A percentile compares a stretch with the other conserved stretches of the same genome.
Evolutionary conservation across 441 rosid species (phyloP).

Genomic region (Arabidopsis lyrata): DNA sequence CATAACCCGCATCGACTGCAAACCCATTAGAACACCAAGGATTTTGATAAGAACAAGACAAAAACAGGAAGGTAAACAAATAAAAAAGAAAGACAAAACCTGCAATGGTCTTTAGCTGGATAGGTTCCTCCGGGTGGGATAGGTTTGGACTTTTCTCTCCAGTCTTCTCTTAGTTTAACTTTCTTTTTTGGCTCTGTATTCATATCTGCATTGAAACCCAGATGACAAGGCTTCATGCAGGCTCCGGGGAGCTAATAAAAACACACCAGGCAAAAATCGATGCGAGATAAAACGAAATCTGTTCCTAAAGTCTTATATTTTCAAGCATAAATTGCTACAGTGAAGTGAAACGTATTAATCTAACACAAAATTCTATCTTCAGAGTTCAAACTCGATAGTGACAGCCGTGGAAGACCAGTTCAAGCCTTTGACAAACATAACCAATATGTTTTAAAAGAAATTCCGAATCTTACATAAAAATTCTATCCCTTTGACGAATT

Average conservation of each 20-base stretch:
- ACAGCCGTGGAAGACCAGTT: slow-evolving; percentile 8
- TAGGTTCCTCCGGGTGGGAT: slow-evolving; percentile 87
- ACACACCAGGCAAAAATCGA: not conserved
- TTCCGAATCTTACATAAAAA: slow-evolving; percentile 1
- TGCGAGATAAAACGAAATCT: not conserved
- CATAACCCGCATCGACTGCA: slow-evolving; percentile 89
- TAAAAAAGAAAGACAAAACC: slow-evolving; percentile 48
- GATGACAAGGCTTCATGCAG: slow-evolving; percentile 4
- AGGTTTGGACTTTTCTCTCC: slow-evolving; percentile 88
- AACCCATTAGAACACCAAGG: not conserved
- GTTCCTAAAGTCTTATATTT: not conserved
- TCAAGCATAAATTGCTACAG: not conserved
- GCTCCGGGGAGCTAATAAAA: not conserved
- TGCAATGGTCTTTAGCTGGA: slow-evolving; percentile 98
- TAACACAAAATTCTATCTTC: slow-evolving; percentile 6
- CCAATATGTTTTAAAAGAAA: not conserved
- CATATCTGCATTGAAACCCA: slow-evolving; percentile 39
- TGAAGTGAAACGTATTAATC: not conserved
- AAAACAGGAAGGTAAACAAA: not conserved
- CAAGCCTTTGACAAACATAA: not conserved
- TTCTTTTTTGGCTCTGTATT: slow-evolving; percentile 51
- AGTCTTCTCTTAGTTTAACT: slow-evolving; percentile 75
- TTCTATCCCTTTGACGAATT: not conserved
- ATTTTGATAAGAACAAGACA: slow-evolving; percentile 6
- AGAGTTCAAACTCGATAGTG: slow-evolving; percentile 28